These are phyloP conservation scores for Euphorbia corollata DNA, from an alignment of 441 rosid genomes.

Conservation along the genomic window DNA sequence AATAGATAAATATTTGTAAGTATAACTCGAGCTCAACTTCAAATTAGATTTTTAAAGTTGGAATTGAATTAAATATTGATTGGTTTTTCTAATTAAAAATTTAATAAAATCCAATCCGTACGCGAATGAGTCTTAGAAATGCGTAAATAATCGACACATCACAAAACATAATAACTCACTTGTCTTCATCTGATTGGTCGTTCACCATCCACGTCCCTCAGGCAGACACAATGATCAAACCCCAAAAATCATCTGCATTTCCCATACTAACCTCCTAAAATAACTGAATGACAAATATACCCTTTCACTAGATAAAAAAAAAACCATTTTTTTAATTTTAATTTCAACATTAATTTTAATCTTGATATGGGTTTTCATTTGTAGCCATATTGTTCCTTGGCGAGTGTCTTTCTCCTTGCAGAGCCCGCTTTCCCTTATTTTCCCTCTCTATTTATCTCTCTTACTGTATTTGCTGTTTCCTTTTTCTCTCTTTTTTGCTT, in stretches of 20 bases:
- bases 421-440: slow-evolving; percentile 22
- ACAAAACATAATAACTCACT: background rate
- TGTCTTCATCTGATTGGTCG: slow-evolving; percentile 20
- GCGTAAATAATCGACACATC: too few species aligned
- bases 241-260: background rate
- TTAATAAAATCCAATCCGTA: too few species aligned
- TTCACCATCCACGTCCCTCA: background rate
- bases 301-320: slow-evolving; percentile 17
- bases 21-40: too few species aligned
- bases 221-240: background rate
- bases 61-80: too few species aligned
- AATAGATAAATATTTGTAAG: too few species aligned
- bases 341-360: background rate
- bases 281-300: slow-evolving; percentile 11
- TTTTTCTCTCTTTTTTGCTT: slow-evolving; percentile 9
- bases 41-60: too few species aligned
- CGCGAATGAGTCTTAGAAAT: too few species aligned
- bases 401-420: slow-evolving; percentile 20
- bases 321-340: background rate
- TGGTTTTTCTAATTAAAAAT: too few species aligned
- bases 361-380: slow-evolving; percentile 2
- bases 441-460: slow-evolving; percentile 6
- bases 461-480: slow-evolving; percentile 10
- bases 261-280: slow-evolving; percentile 8
- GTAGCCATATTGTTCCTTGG: slow-evolving; percentile 22